Evolutionary conservation across 2,329 filamentous ascomycete genomes (phyloP), one percentile per base, ranked within the genome.

Genomic region (Colletotrichum lentis): DNA sequence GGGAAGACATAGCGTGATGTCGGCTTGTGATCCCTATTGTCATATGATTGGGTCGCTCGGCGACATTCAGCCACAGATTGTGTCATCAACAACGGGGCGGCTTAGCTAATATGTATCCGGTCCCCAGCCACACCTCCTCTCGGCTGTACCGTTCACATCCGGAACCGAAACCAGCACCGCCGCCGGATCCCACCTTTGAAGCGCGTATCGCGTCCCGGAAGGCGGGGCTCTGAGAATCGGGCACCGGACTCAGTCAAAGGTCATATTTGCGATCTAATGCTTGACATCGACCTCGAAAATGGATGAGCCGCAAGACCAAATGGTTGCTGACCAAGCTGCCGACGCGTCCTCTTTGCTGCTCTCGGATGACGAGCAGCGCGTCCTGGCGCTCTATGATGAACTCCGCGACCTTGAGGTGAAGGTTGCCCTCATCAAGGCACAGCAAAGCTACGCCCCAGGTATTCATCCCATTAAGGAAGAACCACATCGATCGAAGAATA

Each of bases 351-450:
- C 79, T 67, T 82, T 89, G 44, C 81, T 84, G 8, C 81, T 95
- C 50, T 91, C 90, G 1, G 83, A 87, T 43, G 83, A 86, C 68
- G 93, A 96, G 78, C 81, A 84, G 73, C 84, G 84, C 71, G 84
- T 91, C 35, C 81, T 96, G 43, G 84, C 88, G 47, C 84, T 94
- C 56, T 91, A 93, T 78, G 89, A 94, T 76, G 85, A 86, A 71
- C 81, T 93, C 31, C 88, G 90, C 74, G 88, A 92, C 76, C 83
- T 94, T 52, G 87, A 89, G 73, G 80, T 95, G 24, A 90, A 96
- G 79, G 86, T 89, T 63, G 89, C 89, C 44, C 82, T 96, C 46
- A 78, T 94, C 14, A 83, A 80, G 52, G 84, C 85, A 5, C 83
- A 84, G 54, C 75, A 79, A n/a, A 71, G 72, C 8, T 76, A 80